A percentile compares a stretch with the other conserved stretches of the same genome.
These are phyloP conservation scores for Epichloe sylvatica DNA, from an alignment of 2,329 filamentous ascomycete species.

Conservation along the genomic window DNA sequence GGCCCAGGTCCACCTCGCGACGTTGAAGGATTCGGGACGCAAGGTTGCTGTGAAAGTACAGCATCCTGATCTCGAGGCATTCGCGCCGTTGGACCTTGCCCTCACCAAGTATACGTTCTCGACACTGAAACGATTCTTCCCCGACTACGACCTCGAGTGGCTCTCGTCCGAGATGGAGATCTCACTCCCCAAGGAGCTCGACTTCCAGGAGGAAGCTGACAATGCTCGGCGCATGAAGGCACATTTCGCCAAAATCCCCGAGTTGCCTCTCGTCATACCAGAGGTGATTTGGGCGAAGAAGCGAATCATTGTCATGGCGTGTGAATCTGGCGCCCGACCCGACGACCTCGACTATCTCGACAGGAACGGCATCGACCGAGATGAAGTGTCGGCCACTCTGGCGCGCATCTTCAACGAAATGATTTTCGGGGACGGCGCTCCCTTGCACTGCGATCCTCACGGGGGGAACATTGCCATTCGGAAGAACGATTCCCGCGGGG, in stretches of 20 bases:
- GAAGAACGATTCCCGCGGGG: conserved; percentile 48
- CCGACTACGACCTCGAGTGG: conserved; percentile 96
- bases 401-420: conserved; percentile 97
- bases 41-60: conserved; percentile 94
- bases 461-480: conserved; percentile 91
- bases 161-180: conserved; percentile 83
- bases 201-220: conserved; percentile 72
- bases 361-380: conserved; percentile 72
- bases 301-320: conserved; percentile 90
- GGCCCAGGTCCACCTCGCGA: conserved; percentile 86
- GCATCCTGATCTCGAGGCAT: conserved; percentile 78
- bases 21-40: conserved; percentile 65
- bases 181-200: conserved; percentile 79
- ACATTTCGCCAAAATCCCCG: conserved; percentile 63
- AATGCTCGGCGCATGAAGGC: conserved; percentile 70
- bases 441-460: conserved; percentile 92
- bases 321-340: conserved; percentile 69
- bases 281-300: conserved; percentile 79
- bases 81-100: conserved; percentile 75
- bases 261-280: conserved; percentile 76
- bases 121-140: conserved; percentile 83
- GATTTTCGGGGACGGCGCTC: conserved; percentile 85
- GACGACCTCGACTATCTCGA: conserved; percentile 86
- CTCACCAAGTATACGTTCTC: conserved; percentile 82
- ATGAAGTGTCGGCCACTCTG: conserved; percentile 85